Base-by-base conservation (phyloP, 2,329 filamentous ascomycete species). In the Talaromyces marneffei region DNA sequence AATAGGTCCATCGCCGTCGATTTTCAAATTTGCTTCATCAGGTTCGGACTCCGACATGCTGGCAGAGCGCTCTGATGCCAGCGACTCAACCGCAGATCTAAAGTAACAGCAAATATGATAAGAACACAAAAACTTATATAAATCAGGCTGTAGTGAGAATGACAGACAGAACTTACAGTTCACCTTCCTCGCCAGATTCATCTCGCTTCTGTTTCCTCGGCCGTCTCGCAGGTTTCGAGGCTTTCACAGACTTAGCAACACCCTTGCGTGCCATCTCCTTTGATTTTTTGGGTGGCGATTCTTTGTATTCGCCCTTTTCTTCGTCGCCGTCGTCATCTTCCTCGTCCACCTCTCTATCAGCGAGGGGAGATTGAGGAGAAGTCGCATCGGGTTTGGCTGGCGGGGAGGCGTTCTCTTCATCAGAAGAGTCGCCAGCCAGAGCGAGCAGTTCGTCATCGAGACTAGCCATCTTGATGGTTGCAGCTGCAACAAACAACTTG, bases 391-490 rank as follows among this genome's bases (percentile, higher is more conserved):
- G 80, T 79, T 75, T 80, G 78, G 84, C 62, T 75, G 71, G 76
- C 58, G 82, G 80, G 64, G 85, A 73, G 60, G 76, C 73, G 66
- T 83, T 82, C 64, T 82, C 80, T 65, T 82, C 80, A 56, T 79
- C 81, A 63, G 79, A 78, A 68, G 81, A 88, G 67, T 90, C 91
- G 70, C 91, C 94, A 59, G 92, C 94, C 66, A 97, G 87, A 71
- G 91, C 92, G 66, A 97, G 88, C 66, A 97, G 87, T 79, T 97
- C 93, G 69, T 93, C 92, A 73, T 97, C 93, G 67, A 97, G 84
- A 72, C 93, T 74, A 14, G 63, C 52, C 92, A 96, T 96, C 70
- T 66, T 82, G 66, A 70, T 68, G 20, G 35, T 37, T 23, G 31
- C n/a, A 29, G n/a, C n/a, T 55, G 20, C 18, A 16, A 39, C 52